A percentile compares a stretch with the other conserved stretches of the same genome.
Evolutionary conservation across 225 moss, liverwort and hornwort species (phyloP).

Genomic region (Thuidium tamariscinum): DNA sequence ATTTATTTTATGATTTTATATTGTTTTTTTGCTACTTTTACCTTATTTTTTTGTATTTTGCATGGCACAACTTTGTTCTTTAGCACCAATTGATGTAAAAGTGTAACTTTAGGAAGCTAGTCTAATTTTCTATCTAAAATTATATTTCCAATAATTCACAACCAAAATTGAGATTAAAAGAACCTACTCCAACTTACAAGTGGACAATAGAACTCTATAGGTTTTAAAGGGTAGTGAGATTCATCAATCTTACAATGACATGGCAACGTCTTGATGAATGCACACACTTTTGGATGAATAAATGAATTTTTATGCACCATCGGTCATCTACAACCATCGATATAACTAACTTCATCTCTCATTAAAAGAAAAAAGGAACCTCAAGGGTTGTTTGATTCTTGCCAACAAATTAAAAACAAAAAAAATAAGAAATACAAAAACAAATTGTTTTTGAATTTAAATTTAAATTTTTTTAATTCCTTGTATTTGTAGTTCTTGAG

Average conservation of each 20-base stretch:
- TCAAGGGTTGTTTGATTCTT: accelerated
- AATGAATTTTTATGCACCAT: not conserved
- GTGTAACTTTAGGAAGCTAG: not conserved
- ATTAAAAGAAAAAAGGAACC: not conserved
- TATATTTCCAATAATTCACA: not conserved
- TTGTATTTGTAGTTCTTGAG: not conserved
- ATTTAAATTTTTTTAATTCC: not conserved
- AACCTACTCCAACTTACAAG: not conserved
- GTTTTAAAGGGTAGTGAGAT: not conserved
- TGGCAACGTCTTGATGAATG: not conserved
- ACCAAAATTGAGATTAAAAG: not conserved
- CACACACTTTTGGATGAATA: not conserved
- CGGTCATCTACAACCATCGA: not conserved
- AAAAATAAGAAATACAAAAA: not conserved
- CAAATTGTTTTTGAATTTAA: no score
- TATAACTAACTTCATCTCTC: not conserved
- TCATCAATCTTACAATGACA: accelerated
- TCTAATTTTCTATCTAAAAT: not conserved
- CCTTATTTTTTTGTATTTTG: not conserved
- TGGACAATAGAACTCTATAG: accelerated
- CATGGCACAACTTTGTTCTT: not conserved
- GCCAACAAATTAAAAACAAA: accelerated
- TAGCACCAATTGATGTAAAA: no score
- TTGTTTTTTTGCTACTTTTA: not conserved
- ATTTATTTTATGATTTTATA: accelerated